Conservation (phyloP, 495 filamentous ascomycete genomes). For the Trichoderma virens region DNA sequence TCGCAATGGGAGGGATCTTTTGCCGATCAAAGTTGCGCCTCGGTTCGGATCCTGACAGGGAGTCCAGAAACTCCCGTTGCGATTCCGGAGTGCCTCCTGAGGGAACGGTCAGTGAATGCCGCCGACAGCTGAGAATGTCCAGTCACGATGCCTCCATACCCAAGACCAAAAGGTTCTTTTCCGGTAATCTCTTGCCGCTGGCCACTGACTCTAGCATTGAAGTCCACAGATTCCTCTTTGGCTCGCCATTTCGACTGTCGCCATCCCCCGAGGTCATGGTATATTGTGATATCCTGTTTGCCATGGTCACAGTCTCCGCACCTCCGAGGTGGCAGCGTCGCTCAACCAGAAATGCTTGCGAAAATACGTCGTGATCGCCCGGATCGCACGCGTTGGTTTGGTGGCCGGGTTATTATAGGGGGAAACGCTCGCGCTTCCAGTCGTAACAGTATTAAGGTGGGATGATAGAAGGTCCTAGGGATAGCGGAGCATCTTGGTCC, state of each 20-base stretch:
- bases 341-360: not conserved
- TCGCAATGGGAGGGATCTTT: slow-evolving; percentile 73
- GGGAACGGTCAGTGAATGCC: slow-evolving; percentile 19
- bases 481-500: slow-evolving; percentile 2
- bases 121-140: slow-evolving; percentile 10
- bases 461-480: not conserved
- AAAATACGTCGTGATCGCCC: not conserved
- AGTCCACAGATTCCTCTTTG: slow-evolving; percentile 88
- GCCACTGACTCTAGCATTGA: slow-evolving; percentile 87
- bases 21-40: slow-evolving; percentile 49
- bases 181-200: slow-evolving; percentile 81
- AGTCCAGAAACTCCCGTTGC: slow-evolving; percentile 84
- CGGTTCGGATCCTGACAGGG: slow-evolving; percentile 57
- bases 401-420: not conserved
- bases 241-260: slow-evolving; percentile 53
- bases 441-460: not conserved
- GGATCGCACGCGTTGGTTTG: not conserved
- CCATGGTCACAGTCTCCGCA: slow-evolving; percentile 9
- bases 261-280: slow-evolving; percentile 39
- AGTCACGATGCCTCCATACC: slow-evolving; percentile 42
- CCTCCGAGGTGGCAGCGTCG: not conserved
- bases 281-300: slow-evolving; percentile 48
- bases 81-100: slow-evolving; percentile 80
- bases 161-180: slow-evolving; percentile 84
- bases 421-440: not conserved